Base-by-base conservation (phyloP, 2,329 filamentous ascomycete species). In the Amauroascus verrucosus region DNA sequence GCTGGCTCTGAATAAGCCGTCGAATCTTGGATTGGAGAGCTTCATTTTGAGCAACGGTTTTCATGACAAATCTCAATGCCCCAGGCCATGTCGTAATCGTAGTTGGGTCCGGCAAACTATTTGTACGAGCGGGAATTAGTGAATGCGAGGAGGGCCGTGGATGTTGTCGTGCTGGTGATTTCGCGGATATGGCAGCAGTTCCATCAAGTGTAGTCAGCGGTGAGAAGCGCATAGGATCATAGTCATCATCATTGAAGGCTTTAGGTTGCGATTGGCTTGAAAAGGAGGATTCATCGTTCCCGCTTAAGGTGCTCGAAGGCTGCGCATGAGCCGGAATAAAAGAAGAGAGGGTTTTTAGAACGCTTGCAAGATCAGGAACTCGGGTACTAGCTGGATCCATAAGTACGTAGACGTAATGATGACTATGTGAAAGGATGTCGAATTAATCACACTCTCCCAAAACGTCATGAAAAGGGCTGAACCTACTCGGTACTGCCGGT, bases 1-100 rank as follows among this genome's bases (percentile, higher is more conserved):
- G 76, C 64, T 86, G 82, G 40, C 80, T 75, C 52, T 74, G 74
- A 56, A 85, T 84, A 65, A 86, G 72, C 68, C 81, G 64, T 18
- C 71, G 70, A 57, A 80, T 73, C 9, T 72, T 70, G 14, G 66
- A 64, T 40, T 75, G 65, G 1, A 71, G 65, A 30, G 66, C 64
- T 53, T 77, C 72, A 55, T 75, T 72, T 40, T 69, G 70, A 0
- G 68, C 65, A 18, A 78, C 69, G 2, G 71, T 70, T 49, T 70
- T 71, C 70, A 76, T 78, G 20, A 79, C 71, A 64, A 76, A 73
- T 58, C 70, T 70, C 30, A 79, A 62, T 6, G 75, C 77, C 8
- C 71, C 64, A 13, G 75, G 70, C 76, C 76, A 79, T 35, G 76
- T 72, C 13, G 71, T 74, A 50, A 79, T 77, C 1, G 65, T 70